Percentiles rank a stretch among this genome's conserved stretches.
Conservation (phyloP, 164 flowering plant genomes). For the Tinospora cordifolia region DNA sequence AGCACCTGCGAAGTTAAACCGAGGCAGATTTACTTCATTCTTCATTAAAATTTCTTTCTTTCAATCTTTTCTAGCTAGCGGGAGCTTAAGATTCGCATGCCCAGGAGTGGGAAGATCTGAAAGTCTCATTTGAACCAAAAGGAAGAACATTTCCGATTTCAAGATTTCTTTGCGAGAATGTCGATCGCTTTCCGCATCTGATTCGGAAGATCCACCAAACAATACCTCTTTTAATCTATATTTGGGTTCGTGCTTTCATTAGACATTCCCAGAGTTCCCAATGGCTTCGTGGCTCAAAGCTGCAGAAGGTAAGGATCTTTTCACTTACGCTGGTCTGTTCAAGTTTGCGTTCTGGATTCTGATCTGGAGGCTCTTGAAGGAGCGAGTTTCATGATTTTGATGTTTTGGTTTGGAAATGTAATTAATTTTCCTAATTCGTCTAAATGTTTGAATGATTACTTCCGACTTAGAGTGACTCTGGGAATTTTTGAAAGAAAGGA, state of each 20-base stretch:
- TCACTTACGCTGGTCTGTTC: neutral
- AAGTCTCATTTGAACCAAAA: neutral
- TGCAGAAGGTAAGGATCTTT: constrained; percentile 61
- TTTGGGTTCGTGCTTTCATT: neutral
- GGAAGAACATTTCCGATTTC: neutral
- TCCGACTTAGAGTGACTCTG: neutral
- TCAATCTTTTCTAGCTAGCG: no score
- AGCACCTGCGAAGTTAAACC: no score
- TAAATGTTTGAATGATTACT: neutral
- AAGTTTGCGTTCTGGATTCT: neutral
- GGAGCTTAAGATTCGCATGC: neutral
- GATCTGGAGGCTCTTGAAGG: neutral
- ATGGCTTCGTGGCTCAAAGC: constrained; percentile 89
- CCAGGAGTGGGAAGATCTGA: neutral
- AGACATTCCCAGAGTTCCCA: neutral
- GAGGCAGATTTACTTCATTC: neutral
- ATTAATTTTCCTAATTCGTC: neutral
- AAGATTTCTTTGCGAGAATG: neutral
- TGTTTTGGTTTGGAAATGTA: neutral
- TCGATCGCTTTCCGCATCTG: neutral
- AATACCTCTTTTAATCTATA: neutral
- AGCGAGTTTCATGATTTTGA: neutral
- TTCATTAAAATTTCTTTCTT: neutral
- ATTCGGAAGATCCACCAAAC: neutral
- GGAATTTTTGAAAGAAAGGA: neutral